Evolutionary conservation across 2,329 filamentous ascomycete species (phyloP), one percentile per base, ranked within the genome.

Genomic region (Diaporthe batatas): DNA sequence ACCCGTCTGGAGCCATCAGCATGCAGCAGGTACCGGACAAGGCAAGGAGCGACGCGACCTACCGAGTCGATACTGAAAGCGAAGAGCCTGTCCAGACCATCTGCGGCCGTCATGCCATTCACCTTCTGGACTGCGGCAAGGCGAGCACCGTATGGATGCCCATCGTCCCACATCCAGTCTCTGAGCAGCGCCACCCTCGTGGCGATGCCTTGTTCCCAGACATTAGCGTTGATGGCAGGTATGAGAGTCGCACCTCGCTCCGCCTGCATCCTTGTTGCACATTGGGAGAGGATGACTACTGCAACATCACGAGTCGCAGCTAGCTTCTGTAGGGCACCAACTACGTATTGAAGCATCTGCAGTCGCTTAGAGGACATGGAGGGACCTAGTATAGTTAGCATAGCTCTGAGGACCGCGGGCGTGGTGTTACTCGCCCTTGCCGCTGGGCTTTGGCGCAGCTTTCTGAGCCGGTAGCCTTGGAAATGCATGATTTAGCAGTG

Each of bases 171-270:
- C 74, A 85, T 88, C 89, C 90, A 95, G 83, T 98, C 94, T 77
- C 93, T 89, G 81, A 96, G 97, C 44, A 98, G 82, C 32, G 92
- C 92, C 74, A 98, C 81, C 70, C 94, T 88, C 54, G 91, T 93
- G 74, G 90, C 89, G 49, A 98, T 85, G 42, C 91, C 92, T 75
- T 90, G 91, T 74, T 98, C 95, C 95, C 95, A 98, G 54, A 93
- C 90, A 25, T 86, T 87, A 18, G 93, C 91, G 72, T 92, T 92
- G 75, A 98, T 87, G 53, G 94, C 91, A 21, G 95, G 93, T 69
- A 92, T 88, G 64, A 98, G 84, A 14, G 92, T 89, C 18, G 95
- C 93, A 76, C 86, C 89, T 76, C 84, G 87, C 75, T 88, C 91
- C 5, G 86, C 86, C 75, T 92, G 91, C 83, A 97, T 92, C 76